Evolutionary conservation across 208 protist genomes (phyloP).

Genomic region (Endotrypanum monterogeii): DNA sequence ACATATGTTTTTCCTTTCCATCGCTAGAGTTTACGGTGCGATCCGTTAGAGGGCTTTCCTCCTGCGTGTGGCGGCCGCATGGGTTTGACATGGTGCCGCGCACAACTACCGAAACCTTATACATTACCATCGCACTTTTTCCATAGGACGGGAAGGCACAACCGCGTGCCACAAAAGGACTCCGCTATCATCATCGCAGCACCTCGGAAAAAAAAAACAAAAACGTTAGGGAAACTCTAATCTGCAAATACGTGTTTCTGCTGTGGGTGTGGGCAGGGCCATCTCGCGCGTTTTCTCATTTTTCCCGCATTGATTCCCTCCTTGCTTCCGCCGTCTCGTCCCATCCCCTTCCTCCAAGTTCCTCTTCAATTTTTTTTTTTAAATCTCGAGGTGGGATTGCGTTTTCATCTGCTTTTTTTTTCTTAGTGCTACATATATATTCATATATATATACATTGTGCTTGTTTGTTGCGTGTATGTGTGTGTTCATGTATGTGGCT

Average conservation of each 20-base stretch:
- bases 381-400: too few relatives aligned
- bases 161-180: too few relatives aligned
- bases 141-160: neutral
- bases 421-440: neutral
- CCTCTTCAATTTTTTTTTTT: too few relatives aligned
- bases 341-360: neutral
- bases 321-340: neutral
- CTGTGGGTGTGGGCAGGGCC: too few relatives aligned
- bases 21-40: neutral
- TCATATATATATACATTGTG: neutral
- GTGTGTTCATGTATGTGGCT: too few relatives aligned
- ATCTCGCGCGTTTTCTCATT: too few relatives aligned
- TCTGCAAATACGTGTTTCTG: too few relatives aligned
- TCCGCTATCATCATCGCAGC: neutral
- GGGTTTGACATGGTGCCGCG: neutral
- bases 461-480: neutral
- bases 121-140: neutral
- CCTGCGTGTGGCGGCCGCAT: neutral
- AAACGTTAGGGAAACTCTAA: too few relatives aligned
- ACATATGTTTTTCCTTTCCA: neutral
- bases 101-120: neutral
- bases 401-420: neutral
- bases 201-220: neutral
- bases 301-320: neutral
- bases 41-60: neutral